Evolutionary conservation across 768 basidiomycete species (phyloP).

Genomic region (Strobilomyces confusus): DNA sequence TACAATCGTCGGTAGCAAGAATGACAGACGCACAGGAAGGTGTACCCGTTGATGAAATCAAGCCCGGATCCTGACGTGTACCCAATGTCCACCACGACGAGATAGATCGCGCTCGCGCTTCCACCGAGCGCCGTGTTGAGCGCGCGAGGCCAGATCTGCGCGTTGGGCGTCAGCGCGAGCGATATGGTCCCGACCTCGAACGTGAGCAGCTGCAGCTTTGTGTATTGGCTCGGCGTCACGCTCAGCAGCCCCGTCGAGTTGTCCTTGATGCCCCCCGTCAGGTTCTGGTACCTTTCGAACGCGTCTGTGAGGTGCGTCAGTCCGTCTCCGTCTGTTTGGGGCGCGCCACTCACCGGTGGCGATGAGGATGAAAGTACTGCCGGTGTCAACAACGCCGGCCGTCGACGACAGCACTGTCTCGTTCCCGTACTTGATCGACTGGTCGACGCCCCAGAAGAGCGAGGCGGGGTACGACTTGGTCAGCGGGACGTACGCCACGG

Average conservation of each 20-base stretch:
- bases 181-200: background rate
- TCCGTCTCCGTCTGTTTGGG: background rate
- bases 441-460: conserved; percentile 31
- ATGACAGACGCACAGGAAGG: background rate
- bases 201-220: background rate
- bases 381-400: conserved; percentile 34
- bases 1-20: background rate
- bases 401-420: conserved; percentile 19
- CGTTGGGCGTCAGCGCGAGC: background rate
- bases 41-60: background rate
- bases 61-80: background rate
- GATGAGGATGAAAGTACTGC: conserved; percentile 24
- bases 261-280: background rate
- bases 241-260: background rate
- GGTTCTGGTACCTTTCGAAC: background rate
- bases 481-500: conserved; percentile 21
- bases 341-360: conserved; percentile 14
- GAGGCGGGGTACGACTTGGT: conserved; percentile 22
- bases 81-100: background rate
- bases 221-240: background rate
- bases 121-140: background rate
- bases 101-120: background rate
- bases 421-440: conserved; percentile 27
- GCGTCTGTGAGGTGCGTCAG: background rate
- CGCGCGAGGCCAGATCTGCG: conserved; percentile 1